Percentiles rank a stretch among this genome's conserved stretches.
These are phyloP conservation scores for Wickerhamiella bombiphila DNA, from an alignment of 805 yeast species.

Conservation along the genomic window DNA sequence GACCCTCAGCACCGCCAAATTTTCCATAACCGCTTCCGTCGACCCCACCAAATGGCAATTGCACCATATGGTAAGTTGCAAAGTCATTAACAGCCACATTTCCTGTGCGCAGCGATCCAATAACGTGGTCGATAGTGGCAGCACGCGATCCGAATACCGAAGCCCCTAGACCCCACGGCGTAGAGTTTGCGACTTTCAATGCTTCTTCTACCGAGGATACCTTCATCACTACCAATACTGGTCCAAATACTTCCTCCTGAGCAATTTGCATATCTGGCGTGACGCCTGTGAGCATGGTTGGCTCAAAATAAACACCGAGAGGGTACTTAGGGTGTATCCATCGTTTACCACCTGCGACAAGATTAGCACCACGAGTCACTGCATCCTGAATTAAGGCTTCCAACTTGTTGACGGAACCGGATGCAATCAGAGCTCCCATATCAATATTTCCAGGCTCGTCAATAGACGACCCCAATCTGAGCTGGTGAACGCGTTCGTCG, in stretches of 20 bases:
- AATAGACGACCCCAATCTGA: slow-evolving; percentile 79
- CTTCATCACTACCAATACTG: slow-evolving; percentile 64
- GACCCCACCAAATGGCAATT: slow-evolving; percentile 92
- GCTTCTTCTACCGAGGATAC: slow-evolving; percentile 58
- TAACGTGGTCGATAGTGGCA: slow-evolving; percentile 43
- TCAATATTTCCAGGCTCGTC: slow-evolving; percentile 85
- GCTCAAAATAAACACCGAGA: slow-evolving; percentile 84
- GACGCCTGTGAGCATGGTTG: slow-evolving; percentile 77
- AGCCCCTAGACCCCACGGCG: slow-evolving; percentile 83
- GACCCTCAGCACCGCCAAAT: slow-evolving; percentile 96
- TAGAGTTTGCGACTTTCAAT: slow-evolving; percentile 60
- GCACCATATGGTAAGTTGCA: slow-evolving; percentile 92
- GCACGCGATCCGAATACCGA: slow-evolving; percentile 69
- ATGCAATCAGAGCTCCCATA: slow-evolving; percentile 90
- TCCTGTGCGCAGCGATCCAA: slow-evolving; percentile 57
- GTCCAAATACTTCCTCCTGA: slow-evolving; percentile 91
- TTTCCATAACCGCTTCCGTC: slow-evolving; percentile 93
- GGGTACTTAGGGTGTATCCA: slow-evolving; percentile 84
- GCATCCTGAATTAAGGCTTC: slow-evolving; percentile 62
- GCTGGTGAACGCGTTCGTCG: slow-evolving; percentile 37
- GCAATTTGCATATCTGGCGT: slow-evolving; percentile 58
- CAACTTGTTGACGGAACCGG: slow-evolving; percentile 51
- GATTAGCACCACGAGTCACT: slow-evolving; percentile 62
- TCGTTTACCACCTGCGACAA: slow-evolving; percentile 69
- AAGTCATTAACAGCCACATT: slow-evolving; percentile 95